A percentile compares a stretch with the other conserved stretches of the same genome.
Conservation (phyloP, 2,329 filamentous ascomycete species). For the Fusarium sp. region DNA sequence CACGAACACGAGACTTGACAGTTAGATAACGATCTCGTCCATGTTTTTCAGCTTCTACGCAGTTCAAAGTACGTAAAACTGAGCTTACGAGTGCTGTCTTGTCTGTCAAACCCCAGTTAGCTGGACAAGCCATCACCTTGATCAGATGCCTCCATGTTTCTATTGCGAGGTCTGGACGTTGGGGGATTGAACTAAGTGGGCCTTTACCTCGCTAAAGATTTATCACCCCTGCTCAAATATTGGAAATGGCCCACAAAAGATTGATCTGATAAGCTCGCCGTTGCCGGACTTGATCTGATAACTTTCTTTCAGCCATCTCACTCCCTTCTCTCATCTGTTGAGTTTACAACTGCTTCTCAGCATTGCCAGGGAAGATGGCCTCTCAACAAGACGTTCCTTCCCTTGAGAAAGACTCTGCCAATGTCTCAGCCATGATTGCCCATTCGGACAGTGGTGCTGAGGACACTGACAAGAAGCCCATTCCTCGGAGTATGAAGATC, state of each 20-base stretch:
- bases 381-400: slow-evolving; percentile 16
- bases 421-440: slow-evolving; percentile 17
- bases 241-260: slow-evolving; percentile 23
- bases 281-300: slow-evolving; percentile 23
- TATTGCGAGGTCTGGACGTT: not conserved
- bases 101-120: too few relatives aligned
- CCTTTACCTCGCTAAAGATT: not conserved
- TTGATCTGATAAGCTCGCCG: slow-evolving; percentile 42
- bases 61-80: too few relatives aligned
- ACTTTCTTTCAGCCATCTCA: not conserved
- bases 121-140: too few relatives aligned
- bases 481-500: slow-evolving; percentile 48
- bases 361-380: slow-evolving; percentile 3
- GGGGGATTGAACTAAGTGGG: slow-evolving; percentile 16
- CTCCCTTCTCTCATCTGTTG: not conserved
- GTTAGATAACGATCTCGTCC: too few relatives aligned
- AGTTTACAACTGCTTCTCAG: not conserved
- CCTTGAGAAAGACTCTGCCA: slow-evolving; percentile 8
- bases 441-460: slow-evolving; percentile 29
- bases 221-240: slow-evolving; percentile 16
- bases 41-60: too few relatives aligned
- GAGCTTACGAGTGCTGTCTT: too few relatives aligned
- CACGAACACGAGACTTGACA: not conserved
- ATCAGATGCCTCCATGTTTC: not conserved
- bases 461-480: slow-evolving; percentile 36